phyloP scores from a whole-genome alignment of 805 yeast species.

The Candida cerambycidarum region DNA sequence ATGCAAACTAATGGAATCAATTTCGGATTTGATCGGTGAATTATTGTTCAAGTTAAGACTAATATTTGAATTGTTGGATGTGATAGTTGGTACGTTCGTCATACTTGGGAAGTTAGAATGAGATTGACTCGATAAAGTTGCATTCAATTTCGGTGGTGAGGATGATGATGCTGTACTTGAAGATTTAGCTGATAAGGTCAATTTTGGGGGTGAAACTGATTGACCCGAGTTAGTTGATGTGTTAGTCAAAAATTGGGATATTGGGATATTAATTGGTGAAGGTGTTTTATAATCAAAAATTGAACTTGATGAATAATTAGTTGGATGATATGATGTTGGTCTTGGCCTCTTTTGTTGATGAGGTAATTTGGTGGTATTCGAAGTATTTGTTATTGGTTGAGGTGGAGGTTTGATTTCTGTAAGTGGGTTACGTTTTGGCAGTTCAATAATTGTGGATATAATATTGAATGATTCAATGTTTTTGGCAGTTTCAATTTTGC shows the following conservation, averaged over 20 bases:
- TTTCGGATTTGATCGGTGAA: slow-evolving; percentile 9
- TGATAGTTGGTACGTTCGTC: slow-evolving; percentile 8
- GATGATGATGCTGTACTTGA: slow-evolving; percentile 8
- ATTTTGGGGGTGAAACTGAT: slow-evolving; percentile 7
- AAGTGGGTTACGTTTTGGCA: slow-evolving; percentile 18
- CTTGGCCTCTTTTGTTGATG: slow-evolving; percentile 61
- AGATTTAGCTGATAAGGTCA: slow-evolving; percentile 9
- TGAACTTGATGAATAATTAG: slow-evolving; percentile 43
- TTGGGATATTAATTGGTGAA: slow-evolving; percentile 30
- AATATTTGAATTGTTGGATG: slow-evolving; percentile 6
- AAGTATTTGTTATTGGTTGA: neutral
- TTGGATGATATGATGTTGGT: slow-evolving; percentile 84
- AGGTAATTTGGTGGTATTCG: slow-evolving; percentile 30
- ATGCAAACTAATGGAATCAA: slow-evolving; percentile 11
- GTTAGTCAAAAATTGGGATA: slow-evolving; percentile 14
- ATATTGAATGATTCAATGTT: slow-evolving; percentile 3
- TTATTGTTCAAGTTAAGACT: slow-evolving; percentile 1
- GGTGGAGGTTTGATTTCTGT: slow-evolving; percentile 10
- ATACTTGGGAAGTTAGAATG: slow-evolving; percentile 12
- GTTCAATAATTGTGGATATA: slow-evolving; percentile 16
- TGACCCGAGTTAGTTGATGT: slow-evolving; percentile 11
- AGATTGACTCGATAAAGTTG: slow-evolving; percentile 9
- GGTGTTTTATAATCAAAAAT: slow-evolving; percentile 31
- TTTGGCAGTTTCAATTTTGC: slow-evolving; percentile 1
- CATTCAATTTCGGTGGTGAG: slow-evolving; percentile 8